These are phyloP conservation scores for Salix arbutifolia DNA, from an alignment of 345 rosid genomes.

Conservation along the genomic window DNA sequence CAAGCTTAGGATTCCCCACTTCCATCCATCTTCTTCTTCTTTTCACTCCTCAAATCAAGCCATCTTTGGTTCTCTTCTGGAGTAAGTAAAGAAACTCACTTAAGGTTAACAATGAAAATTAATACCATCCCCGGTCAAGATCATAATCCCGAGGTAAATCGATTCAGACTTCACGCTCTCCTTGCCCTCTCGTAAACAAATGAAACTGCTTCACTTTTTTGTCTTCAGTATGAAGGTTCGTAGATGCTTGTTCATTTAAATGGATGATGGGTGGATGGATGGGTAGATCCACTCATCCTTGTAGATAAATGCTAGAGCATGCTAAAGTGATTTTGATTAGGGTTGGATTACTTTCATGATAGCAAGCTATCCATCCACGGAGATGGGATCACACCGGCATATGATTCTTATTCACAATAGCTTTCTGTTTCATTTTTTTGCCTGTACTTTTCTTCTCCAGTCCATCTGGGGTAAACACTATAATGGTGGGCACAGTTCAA, in stretches of 20 bases:
- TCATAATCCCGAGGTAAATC: slow-evolving; percentile 13
- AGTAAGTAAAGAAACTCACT: slow-evolving; percentile 15
- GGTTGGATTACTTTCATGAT: not conserved
- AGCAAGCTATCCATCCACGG: not conserved
- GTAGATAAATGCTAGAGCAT: not conserved
- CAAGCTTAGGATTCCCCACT: slow-evolving; percentile 64
- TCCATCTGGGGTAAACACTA: not conserved
- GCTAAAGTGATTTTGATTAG: not conserved
- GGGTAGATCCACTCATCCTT: not conserved
- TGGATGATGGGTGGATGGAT: not conserved
- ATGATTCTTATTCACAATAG: not conserved
- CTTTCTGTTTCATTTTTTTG: not conserved
- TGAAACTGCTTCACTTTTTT: not conserved
- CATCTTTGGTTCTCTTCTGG: slow-evolving; percentile 30
- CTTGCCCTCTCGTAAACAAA: slow-evolving; percentile 6
- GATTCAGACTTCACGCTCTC: slow-evolving; percentile 15
- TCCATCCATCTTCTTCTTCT: slow-evolving; percentile 18
- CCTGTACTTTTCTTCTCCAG: not conserved
- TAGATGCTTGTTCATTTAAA: not conserved
- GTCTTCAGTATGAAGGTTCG: not conserved
- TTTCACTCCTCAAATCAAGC: slow-evolving; percentile 32
- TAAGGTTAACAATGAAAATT: slow-evolving; percentile 26
- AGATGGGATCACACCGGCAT: not conserved
- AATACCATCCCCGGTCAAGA: slow-evolving; percentile 20
- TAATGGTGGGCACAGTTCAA: not conserved